Evolutionary conservation across 352 stramenopile genomes (phyloP), one percentile per base, ranked within the genome.

Genomic region (Globisporangium spinosum): DNA sequence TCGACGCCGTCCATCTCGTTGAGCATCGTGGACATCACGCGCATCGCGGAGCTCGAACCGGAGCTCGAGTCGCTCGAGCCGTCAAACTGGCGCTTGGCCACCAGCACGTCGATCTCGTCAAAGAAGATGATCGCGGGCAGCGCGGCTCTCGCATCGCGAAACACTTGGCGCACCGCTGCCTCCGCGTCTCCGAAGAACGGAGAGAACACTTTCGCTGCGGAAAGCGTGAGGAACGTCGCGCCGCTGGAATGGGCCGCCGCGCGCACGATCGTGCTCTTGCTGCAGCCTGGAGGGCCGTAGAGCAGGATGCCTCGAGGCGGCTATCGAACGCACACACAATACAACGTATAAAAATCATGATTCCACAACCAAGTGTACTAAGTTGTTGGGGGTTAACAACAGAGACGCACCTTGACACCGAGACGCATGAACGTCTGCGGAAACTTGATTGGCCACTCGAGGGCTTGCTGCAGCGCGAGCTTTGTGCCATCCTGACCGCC

Each of bases 1-100:
- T 98, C 95, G 40, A 99, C 95, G 38, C 96, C 97, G 72, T 99
- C 97, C 87, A 99, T 99, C 74, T 99, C 96, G 55, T 97, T 98
- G 17, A 99, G 79, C 75, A 99, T 90, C 56, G 97, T 98, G 45
- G 98, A 98, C 58, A 99, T 93, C 27, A 99, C 94, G 43, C 97
- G 92, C 69, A 90, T 77, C 10, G 89, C 76, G 8, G 92, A 90
- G 45, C 77, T 91, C 2, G 79, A 85, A 0, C 83, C 81, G 6
- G 72, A 74, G 12, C 79, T 76, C 1, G 65, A 55, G 12, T 70
- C 68, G 6, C 67, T 74, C 0, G 65, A 75, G 29, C 76, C 83
- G 45, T 84, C 82, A 29, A 93, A 93, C 38, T 83, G 77, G 8
- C 89, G 82, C 73, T 96, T 95, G 17, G 83, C 70, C 22, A 97